These are phyloP conservation scores for Aspergillus tamarii DNA, from an alignment of 2,329 filamentous ascomycete genomes.

Conservation along the genomic window DNA sequence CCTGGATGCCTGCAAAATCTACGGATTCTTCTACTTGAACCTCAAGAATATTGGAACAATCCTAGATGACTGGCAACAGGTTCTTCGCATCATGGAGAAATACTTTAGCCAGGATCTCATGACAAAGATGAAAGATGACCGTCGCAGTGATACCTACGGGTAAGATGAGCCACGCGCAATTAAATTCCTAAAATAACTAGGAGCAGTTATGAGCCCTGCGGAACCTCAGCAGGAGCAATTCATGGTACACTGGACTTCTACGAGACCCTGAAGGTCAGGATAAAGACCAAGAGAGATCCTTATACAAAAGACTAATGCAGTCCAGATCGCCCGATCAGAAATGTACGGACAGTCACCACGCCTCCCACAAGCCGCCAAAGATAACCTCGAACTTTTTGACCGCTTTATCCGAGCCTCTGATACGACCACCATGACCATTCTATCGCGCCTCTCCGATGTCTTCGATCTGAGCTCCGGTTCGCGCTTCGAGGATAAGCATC, in stretches of 20 bases:
- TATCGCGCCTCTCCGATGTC: background rate
- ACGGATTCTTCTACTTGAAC: background rate
- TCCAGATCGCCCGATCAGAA: background rate
- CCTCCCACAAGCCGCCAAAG: background rate
- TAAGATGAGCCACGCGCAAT: background rate
- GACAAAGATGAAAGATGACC: background rate
- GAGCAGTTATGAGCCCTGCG: background rate
- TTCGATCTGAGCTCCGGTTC: background rate
- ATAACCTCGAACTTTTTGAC: background rate
- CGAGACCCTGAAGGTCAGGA: background rate
- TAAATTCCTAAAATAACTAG: background rate
- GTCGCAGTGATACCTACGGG: background rate
- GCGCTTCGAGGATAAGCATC: too few relatives aligned
- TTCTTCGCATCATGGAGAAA: background rate
- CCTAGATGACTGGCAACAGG: background rate
- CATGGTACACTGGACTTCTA: background rate
- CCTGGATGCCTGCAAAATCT: background rate
- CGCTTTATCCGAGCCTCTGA: background rate
- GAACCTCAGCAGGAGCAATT: background rate
- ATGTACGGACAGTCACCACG: background rate
- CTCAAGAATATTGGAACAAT: background rate
- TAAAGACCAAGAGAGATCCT: accelerated
- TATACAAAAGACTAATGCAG: background rate
- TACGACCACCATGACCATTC: background rate
- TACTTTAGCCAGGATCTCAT: background rate